Base-by-base conservation (phyloP, 257 asterid genomes). In the Ilex aquifolium region DNA sequence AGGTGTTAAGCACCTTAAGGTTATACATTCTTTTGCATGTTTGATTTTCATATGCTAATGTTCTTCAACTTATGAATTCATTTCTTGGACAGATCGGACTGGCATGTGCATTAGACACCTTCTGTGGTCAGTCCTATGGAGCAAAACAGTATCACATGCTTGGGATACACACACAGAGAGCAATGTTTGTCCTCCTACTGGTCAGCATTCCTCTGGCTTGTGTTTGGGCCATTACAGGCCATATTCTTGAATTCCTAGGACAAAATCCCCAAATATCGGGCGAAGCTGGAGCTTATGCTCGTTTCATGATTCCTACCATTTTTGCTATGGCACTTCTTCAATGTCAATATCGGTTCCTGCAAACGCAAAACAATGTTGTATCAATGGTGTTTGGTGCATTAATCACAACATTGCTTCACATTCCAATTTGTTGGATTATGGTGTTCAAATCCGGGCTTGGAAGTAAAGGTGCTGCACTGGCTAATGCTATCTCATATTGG, bases 351-450 rank as follows among this genome's bases (percentile, higher is more conserved):
- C 67, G 69, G 74, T 78, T 58, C 61, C 65, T 78, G 10, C 83
- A 79, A 61, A 71, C 84, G 2, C 81, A 79, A 54, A 79, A 75
- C 79, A 79, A 69, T 74, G 70, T 71, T 70, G 36, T 69, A 49
- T 69, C 73, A 36, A 71, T 75, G 12, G 71, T 70, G 31, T 72
- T 71, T 31, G 36, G 67, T 32, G 76, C 84, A 0, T 74, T 65
- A 1, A 16, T 63, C 12, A 61, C 81, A 3, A 4, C 70, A 46
- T 55, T 75, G 0, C 12, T 79, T 0, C 84, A 79, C 51, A 54
- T 75, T 2, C 44, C 69, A n/a, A 70, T 73, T 10, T 79, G 79
- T 1, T 72, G 79, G 84, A 72, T 79, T 6, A 32, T 79, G 13
- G 70, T 76, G 0, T 51, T 77, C 59, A 77, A 69, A 64, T 60